phyloP scores from a whole-genome alignment of 2,329 filamentous ascomycete species.

The Chaetomiaceae sp. region DNA sequence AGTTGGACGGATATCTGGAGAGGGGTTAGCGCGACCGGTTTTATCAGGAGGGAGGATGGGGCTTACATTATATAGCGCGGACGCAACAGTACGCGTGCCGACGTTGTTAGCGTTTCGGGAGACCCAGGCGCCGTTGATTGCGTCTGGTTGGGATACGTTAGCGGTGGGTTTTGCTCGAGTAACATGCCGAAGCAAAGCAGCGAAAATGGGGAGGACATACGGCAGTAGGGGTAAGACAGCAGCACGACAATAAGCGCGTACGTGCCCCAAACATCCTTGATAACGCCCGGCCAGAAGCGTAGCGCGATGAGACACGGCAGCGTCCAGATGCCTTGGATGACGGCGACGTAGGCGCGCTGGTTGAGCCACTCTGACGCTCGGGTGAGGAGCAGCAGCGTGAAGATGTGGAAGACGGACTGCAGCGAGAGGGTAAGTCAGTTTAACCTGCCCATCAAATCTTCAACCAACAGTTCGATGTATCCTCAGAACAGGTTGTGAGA shows the following conservation, averaged over 20 bases:
- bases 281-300: constrained; percentile 39
- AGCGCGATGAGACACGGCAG: constrained; percentile 51
- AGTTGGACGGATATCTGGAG: constrained; percentile 33
- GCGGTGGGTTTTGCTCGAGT: background rate
- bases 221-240: constrained; percentile 51
- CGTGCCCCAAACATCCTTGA: constrained; percentile 44
- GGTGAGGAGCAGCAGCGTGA: constrained; percentile 47
- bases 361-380: constrained; percentile 46
- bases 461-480: no score
- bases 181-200: no score
- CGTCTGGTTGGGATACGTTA: constrained; percentile 34
- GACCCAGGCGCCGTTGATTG: constrained; percentile 55
- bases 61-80: constrained; percentile 50
- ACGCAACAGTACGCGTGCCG: constrained; percentile 53
- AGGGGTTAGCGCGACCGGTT: no score
- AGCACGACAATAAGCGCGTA: constrained; percentile 46
- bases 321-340: constrained; percentile 48
- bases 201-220: constrained; percentile 23
- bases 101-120: constrained; percentile 57
- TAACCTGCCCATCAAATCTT: no score
- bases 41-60: background rate
- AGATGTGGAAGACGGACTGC: constrained; percentile 44
- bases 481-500: no score
- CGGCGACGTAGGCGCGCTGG: constrained; percentile 42
- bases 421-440: background rate